phyloP scores from a whole-genome alignment of 2,329 filamentous ascomycete genomes.

The Dothidotthia symphoricarpi region DNA sequence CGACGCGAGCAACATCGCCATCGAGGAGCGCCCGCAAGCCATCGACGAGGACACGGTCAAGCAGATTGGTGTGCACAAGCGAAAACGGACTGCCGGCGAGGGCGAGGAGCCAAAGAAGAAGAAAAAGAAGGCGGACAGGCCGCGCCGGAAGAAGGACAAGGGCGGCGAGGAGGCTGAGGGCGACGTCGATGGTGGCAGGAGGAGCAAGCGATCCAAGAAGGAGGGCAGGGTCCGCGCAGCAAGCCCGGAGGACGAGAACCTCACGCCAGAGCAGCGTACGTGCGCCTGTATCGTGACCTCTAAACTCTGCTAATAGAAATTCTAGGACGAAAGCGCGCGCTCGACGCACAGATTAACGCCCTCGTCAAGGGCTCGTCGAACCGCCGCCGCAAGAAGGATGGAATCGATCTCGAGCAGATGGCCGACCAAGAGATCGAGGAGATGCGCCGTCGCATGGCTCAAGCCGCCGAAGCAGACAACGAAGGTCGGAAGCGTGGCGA shows the following conservation, averaged over 20 bases:
- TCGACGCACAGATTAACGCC: slow-evolving; percentile 84
- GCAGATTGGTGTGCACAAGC: slow-evolving; percentile 61
- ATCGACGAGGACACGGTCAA: slow-evolving; percentile 63
- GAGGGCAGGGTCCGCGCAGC: slow-evolving; percentile 38
- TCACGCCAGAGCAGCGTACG: slow-evolving; percentile 80
- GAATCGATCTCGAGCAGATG: slow-evolving; percentile 86
- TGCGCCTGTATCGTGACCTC: slow-evolving; percentile 15
- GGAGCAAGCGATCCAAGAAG: slow-evolving; percentile 50
- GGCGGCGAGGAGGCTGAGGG: slow-evolving; percentile 49
- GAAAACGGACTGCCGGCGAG: slow-evolving; percentile 61
- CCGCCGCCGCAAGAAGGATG: slow-evolving; percentile 74
- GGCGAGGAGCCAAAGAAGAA: slow-evolving; percentile 65
- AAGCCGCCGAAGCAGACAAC: slow-evolving; percentile 84
- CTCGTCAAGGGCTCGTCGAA: slow-evolving; percentile 81
- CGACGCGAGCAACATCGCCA: slow-evolving; percentile 59
- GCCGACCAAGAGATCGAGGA: slow-evolving; percentile 87
- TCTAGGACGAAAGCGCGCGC: slow-evolving; percentile 68
- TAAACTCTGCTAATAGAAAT: no score
- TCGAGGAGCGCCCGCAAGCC: slow-evolving; percentile 59
- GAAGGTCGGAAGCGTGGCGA: slow-evolving; percentile 73
- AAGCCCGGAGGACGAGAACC: slow-evolving; percentile 59
- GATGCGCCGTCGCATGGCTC: slow-evolving; percentile 86
- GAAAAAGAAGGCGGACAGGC: slow-evolving; percentile 60
- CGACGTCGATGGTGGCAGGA: slow-evolving; percentile 55
- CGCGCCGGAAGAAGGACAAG: slow-evolving; percentile 52